Evolutionary conservation across 2,329 filamentous ascomycete genomes (phyloP), one percentile per base, ranked within the genome.

Genomic region (Drechslerella coelobrocha): DNA sequence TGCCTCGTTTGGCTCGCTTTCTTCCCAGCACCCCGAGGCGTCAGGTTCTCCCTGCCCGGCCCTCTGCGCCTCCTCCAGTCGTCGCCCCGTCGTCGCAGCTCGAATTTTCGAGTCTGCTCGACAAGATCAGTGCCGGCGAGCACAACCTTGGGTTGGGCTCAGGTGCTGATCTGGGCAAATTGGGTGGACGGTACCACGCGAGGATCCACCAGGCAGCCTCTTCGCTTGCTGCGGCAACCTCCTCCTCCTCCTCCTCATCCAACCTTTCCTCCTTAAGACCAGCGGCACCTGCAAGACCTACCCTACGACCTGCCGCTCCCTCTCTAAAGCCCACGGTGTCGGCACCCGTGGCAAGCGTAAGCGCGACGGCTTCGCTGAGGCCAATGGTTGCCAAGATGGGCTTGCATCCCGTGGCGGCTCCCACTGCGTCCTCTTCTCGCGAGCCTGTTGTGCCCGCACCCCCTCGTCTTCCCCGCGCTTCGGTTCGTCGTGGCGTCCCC

Each of bases 1-100:
- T n/a, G n/a, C n/a, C n/a, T n/a, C n/a, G n/a, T n/a, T n/a, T 47
- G 45, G 23, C 24, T 45, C 24, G 27, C 23, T 59, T 41, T 34
- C 24, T 23, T 7, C 17, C 54, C 27, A 60, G 41, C 27, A 51
- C 56, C 1, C 23, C 52, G 34, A 50, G 12, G 21, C 37, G 3
- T 9, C 54, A 47, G 54, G 4, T 17, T 10, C 54, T 39, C 41
- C n/a, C 23, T 34, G 26, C 4, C 19, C 4, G 26, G n/a, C 27
- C 47, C 14, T 7, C 23, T 21, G 17, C 9, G 1, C 26, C 27
- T 26, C 14, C 29, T 41, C 24, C 12, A 29, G 9, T 31, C 2
- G 41, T 17, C 17, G 19, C n/a, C n/a, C 8, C 41, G 19, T 21
- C 41, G 19, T 21, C 10, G 41, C 14, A 4, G n/a, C 19, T 45